Evolutionary conservation across 192 early-diverging fungal species (phyloP).

Genomic region (Coemansia sp.): DNA sequence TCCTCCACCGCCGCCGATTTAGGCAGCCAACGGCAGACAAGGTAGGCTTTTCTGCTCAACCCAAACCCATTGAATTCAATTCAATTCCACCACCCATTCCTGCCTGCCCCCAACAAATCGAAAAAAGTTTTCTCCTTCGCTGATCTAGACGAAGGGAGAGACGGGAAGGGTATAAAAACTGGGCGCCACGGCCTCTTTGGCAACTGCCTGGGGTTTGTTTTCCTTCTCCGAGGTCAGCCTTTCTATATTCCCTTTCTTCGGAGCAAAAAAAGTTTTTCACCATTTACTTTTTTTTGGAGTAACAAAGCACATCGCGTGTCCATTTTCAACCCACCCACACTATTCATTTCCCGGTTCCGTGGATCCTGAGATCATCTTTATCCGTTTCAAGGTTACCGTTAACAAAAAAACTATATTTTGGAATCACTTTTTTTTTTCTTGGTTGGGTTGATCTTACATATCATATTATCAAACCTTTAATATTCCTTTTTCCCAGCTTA

Average conservation of each 20-base stretch:
- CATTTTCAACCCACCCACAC: not conserved
- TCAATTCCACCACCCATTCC: too few relatives aligned
- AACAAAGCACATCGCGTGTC: slow-evolving; percentile 31
- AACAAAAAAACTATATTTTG: too few relatives aligned
- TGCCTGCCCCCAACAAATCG: too few relatives aligned
- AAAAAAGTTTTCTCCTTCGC: not conserved
- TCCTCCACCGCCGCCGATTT: too few relatives aligned
- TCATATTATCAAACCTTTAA: too few relatives aligned
- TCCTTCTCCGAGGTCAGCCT: slow-evolving; percentile 57
- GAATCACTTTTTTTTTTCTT: too few relatives aligned
- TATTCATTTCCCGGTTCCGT: slow-evolving; percentile 13
- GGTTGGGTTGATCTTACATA: too few relatives aligned
- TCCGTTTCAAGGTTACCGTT: not conserved
- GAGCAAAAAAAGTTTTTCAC: slow-evolving; percentile 24
- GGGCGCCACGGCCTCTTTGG: slow-evolving; percentile 4
- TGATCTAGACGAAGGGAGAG: not conserved
- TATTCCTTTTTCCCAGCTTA: too few relatives aligned
- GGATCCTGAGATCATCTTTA: slow-evolving; percentile 7
- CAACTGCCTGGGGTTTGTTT: slow-evolving; percentile 36
- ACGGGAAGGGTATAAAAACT: slow-evolving; percentile 41
- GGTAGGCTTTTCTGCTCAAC: too few relatives aligned
- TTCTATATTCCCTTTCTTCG: slow-evolving; percentile 47
- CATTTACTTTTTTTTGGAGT: not conserved
- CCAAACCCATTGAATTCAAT: too few relatives aligned
- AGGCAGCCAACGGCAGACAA: too few relatives aligned